Base-by-base conservation (phyloP, 495 filamentous ascomycete genomes). In the Aspergillus olivimuriae region DNA sequence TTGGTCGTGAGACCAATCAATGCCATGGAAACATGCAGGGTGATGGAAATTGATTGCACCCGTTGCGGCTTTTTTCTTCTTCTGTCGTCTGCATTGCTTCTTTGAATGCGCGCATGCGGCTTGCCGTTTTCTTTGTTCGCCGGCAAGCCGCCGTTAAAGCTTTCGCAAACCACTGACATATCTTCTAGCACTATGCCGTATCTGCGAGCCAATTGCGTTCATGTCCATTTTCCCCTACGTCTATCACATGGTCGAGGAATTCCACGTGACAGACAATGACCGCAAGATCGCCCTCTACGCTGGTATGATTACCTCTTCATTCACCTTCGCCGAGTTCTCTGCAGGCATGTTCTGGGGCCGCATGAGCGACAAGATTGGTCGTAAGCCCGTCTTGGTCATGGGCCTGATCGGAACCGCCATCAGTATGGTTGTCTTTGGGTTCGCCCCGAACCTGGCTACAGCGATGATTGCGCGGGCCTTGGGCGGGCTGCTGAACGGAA, bases 221-320 rank as follows among this genome's bases (percentile, higher is more conserved):
- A 97, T 95, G 86, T 95, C 89, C 39, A 95, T 99, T 52, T 97
- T 99, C 58, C 94, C 92, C 3, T 99, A 99, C 60, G 89, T 91
- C 57, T 99, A 95, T 69, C 92, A 83, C 70, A 99, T 99, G 92
- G 86, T 97, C 36, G 74, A 86, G 52, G 87, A 86, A 26, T 99
- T 99, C 66, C 70, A 86, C 51, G 82, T 92, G 62, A 86, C 89
- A 34, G 61, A 84, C 46, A 82, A 87, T 55, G 75, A 86, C 41
- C 77, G 75, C 48, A 78, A 86, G 58, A 94, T 96, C 53, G 84
- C 89, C 15, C 73, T 95, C 41, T 99, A 96, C 60, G 89, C 86
- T 32, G 94, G 94, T 50, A 83, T 97, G 83, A 90, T 99, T 48
- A 97, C 89, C 1, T 95, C 94, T 3, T 81, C 92, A 0, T 99